Base-by-base conservation (phyloP, 495 filamentous ascomycete species). In the Hypoxylon intermedium region DNA sequence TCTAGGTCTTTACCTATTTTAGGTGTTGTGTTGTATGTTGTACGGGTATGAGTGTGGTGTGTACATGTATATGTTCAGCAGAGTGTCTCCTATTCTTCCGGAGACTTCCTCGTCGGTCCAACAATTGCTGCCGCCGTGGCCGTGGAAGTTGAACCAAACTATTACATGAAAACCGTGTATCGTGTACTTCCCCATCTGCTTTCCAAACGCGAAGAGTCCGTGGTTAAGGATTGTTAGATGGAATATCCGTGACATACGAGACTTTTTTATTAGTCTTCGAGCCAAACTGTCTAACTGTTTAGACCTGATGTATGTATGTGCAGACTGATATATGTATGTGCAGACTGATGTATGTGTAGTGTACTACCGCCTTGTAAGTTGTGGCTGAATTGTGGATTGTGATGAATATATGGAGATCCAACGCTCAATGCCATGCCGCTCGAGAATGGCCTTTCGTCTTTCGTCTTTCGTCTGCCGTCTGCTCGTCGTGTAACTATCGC, bases 401-500 rank as follows among this genome's bases (percentile, higher is more conserved):
- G n/a, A n/a, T n/a, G n/a, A n/a, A n/a, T n/a, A n/a, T n/a, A n/a
- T n/a, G n/a, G n/a, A n/a, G n/a, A n/a, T n/a, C n/a, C n/a, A n/a
- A n/a, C n/a, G n/a, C n/a, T n/a, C n/a, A n/a, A n/a, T n/a, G n/a
- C n/a, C n/a, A n/a, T n/a, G n/a, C n/a, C n/a, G n/a, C n/a, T n/a
- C n/a, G n/a, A n/a, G n/a, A n/a, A 43, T 54, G 24, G 45, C 19
- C 2, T 55, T 37, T 50, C 26, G 24, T 45, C 34, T 49, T 11
- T 16, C n/a, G n/a, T n/a, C n/a, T 38, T 36, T 52, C 45, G 44
- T 46, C 30, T 45, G n/a, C 9, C n/a, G n/a, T 4, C 24, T 26
- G 15, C 41, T 60, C 24, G 56, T 52, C 56, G 62, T 52, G 38
- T 65, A 51, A 46, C n/a, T n/a, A 65, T 65, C 62, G 62, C 60